Evolutionary conservation across 306 rosid genomes (phyloP), one percentile per base, ranked within the genome.

Genomic region (Vigna trinervia): DNA sequence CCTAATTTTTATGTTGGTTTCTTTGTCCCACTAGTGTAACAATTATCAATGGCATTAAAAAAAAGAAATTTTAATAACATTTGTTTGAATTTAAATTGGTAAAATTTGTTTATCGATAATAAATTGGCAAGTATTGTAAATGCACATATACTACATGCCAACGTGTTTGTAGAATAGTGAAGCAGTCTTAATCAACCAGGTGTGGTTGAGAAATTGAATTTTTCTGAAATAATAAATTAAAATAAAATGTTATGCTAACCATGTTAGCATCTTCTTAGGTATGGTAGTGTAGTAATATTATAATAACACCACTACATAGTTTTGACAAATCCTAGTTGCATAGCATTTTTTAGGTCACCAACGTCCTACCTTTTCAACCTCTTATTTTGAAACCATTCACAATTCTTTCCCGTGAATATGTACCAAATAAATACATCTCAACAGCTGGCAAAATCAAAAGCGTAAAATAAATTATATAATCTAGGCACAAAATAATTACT

Each of bases 281-380:
- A 7, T 17, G 26, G 45, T 5, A 13, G 38, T 34, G 34, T 59
- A 67, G 17, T 51, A 71, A 17, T 62, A 39, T 20, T 59, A 70
- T 48, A 51, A 20, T n/a, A 56, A 8, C 5, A 70, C 4, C 28
- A 12, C 65, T 51, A 7, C 3, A 43, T 11, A 2, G 12, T 30
- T 45, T 17, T 63, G 51, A 7, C 75, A 65, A 43, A 64, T 64
- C 61, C 20, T 65, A 74, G 1, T 32, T 65, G 69, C 45, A 15
- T 8, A 4, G 12, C 71, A 62, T 51, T n/a, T 69, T 62, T 43
- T 36, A 19, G n/a, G 43, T 60, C 45, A 20, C 69, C 34, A 56
- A 45, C 6, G 38, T 36, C 8, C 41, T 36, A 36, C 41, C 5
- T 36, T 36, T 34, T 36, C 41, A 36, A 36, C 41, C 1, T 5